Percentiles rank a stretch among this genome's conserved stretches.
Conservation (phyloP, 2,329 filamentous ascomycete species). For the Colletotrichum spinosum region DNA sequence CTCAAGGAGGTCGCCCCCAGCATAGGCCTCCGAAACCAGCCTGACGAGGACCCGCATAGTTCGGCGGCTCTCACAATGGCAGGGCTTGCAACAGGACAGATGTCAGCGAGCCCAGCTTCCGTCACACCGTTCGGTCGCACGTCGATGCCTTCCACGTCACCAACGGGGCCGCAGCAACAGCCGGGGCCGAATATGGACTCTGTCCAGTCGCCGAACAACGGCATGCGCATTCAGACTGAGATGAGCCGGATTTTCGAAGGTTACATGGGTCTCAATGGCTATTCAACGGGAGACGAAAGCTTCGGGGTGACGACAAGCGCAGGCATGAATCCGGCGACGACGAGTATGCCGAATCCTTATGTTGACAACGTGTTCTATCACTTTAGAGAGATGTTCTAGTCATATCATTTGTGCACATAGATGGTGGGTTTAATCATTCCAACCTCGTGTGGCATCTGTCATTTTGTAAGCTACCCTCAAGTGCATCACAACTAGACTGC, state of each 20-base stretch:
- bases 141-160: constrained; percentile 40
- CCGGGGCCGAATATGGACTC: constrained; percentile 21
- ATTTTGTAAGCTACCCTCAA: no score
- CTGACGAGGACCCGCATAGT: constrained; percentile 61
- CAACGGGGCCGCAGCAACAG: constrained; percentile 37
- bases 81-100: constrained; percentile 59
- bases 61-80: constrained; percentile 67
- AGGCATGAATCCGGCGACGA: constrained; percentile 37
- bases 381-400: constrained; percentile 52
- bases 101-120: constrained; percentile 37
- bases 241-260: constrained; percentile 61
- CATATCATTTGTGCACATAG: neutral
- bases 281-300: constrained; percentile 44
- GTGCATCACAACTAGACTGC: neutral
- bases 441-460: no score
- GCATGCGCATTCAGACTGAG: constrained; percentile 63
- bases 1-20: constrained; percentile 79
- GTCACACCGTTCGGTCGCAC: constrained; percentile 45
- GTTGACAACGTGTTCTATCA: constrained; percentile 50
- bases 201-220: constrained; percentile 50
- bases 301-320: constrained; percentile 40
- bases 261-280: constrained; percentile 51
- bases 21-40: constrained; percentile 68
- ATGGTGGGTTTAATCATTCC: neutral
- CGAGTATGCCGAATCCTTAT: constrained; percentile 38